These are phyloP conservation scores for Trametes versicolor DNA, from an alignment of 1,284 basidiomycete genomes.

Conservation along the genomic window DNA sequence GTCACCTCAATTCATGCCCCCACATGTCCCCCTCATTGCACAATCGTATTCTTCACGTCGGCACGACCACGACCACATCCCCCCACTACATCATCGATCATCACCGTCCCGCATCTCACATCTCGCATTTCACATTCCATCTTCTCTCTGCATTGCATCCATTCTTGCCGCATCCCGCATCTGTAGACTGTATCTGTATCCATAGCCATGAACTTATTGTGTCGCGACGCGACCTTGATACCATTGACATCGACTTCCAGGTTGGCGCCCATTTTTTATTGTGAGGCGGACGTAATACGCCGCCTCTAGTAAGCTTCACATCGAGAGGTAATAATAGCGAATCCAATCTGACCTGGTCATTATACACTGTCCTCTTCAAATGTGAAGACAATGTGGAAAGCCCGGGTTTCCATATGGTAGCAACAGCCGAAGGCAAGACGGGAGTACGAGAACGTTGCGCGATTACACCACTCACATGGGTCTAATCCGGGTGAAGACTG, in stretches of 20 bases:
- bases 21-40: neutral
- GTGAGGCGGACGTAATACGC: neutral
- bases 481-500: no score
- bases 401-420: no score
- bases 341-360: no score
- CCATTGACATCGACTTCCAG: neutral
- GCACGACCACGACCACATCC: neutral
- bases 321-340: no score
- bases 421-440: no score
- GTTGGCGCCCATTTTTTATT: neutral
- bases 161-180: conserved; percentile 15
- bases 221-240: conserved; percentile 25
- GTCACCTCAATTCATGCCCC: neutral
- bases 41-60: conserved; percentile 15
- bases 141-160: conserved; percentile 20
- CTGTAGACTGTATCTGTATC: conserved; percentile 35
- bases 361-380: no score
- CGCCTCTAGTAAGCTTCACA: no score
- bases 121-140: no score
- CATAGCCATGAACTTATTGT: conserved; percentile 34
- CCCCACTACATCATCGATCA: neutral
- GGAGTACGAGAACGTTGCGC: no score
- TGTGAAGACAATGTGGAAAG: no score
- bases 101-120: neutral
- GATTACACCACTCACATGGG: no score